Evolutionary conservation across 768 basidiomycete genomes (phyloP).

Genomic region (Mycena sanguinolenta): DNA sequence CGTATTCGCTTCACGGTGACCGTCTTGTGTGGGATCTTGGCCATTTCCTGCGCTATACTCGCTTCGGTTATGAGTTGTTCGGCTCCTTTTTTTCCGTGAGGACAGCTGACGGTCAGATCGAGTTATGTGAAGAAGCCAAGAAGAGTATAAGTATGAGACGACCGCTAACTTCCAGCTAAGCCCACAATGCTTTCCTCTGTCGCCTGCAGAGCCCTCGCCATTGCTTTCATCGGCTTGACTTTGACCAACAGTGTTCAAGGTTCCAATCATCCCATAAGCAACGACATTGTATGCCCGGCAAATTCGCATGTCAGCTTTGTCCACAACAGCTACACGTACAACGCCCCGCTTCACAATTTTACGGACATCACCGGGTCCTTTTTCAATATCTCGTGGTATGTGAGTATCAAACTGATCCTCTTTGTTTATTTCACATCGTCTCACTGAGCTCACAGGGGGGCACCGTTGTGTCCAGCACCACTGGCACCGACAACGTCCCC

Average conservation of each 20-base stretch:
- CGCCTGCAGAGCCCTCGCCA: not conserved
- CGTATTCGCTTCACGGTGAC: too few relatives aligned
- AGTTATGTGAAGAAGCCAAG: too few relatives aligned
- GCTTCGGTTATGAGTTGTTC: too few relatives aligned
- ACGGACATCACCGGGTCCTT: constrained; percentile 23
- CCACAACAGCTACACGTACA: constrained; percentile 32
- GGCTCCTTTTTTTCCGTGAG: too few relatives aligned
- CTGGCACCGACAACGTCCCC: constrained; percentile 30
- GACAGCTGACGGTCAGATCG: too few relatives aligned
- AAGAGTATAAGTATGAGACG: not conserved
- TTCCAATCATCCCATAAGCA: not conserved
- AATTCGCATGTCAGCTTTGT: constrained; percentile 10
- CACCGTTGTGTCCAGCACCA: constrained; percentile 10
- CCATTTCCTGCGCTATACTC: too few relatives aligned
- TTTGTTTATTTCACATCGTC: too few relatives aligned
- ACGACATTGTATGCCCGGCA: constrained; percentile 14
- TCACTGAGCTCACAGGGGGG: not conserved
- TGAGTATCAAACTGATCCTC: constrained; percentile 5
- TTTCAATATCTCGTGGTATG: constrained; percentile 33
- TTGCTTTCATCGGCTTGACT: not conserved
- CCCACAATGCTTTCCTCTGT: not conserved
- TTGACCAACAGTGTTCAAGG: not conserved
- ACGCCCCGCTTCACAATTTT: constrained; percentile 23
- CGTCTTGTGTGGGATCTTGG: too few relatives aligned
- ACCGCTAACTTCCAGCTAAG: not conserved